Percentiles rank a stretch among this genome's conserved stretches.
phyloP scores from a whole-genome alignment of 805 yeast genomes.

The Lachancea sp. region DNA sequence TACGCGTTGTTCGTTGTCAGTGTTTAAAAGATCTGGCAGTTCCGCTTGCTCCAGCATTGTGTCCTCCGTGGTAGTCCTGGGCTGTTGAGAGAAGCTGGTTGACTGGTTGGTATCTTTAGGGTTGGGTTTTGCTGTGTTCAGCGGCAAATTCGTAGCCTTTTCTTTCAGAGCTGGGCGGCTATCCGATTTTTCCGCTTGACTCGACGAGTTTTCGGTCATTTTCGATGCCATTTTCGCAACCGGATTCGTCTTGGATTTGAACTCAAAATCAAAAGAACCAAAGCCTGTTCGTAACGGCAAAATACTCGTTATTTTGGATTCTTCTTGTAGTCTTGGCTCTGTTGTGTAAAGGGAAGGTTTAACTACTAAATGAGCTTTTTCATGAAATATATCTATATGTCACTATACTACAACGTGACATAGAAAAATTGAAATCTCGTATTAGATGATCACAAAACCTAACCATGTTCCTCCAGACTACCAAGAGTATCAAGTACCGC shows the following conservation, averaged over 20 bases:
- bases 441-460: too few species aligned
- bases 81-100: too few species aligned
- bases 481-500: too few species aligned
- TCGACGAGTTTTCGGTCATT: background rate
- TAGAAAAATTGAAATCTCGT: too few species aligned
- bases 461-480: too few species aligned
- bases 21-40: too few species aligned
- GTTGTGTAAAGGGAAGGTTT: background rate
- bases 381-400: background rate
- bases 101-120: background rate
- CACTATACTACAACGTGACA: background rate
- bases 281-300: too few species aligned
- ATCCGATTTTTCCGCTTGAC: conserved; percentile 1
- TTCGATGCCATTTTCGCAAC: background rate
- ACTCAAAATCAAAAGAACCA: background rate
- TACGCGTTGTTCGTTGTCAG: background rate
- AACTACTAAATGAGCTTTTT: too few species aligned
- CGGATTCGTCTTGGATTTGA: background rate
- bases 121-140: background rate
- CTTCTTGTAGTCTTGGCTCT: too few species aligned
- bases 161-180: conserved; percentile 21
- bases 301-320: too few species aligned
- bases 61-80: too few species aligned
- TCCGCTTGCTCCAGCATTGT: too few species aligned
- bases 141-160: conserved; percentile 12